Conservation (phyloP, 2,329 filamentous ascomycete genomes). For the Mycosphaerella sp. region DNA sequence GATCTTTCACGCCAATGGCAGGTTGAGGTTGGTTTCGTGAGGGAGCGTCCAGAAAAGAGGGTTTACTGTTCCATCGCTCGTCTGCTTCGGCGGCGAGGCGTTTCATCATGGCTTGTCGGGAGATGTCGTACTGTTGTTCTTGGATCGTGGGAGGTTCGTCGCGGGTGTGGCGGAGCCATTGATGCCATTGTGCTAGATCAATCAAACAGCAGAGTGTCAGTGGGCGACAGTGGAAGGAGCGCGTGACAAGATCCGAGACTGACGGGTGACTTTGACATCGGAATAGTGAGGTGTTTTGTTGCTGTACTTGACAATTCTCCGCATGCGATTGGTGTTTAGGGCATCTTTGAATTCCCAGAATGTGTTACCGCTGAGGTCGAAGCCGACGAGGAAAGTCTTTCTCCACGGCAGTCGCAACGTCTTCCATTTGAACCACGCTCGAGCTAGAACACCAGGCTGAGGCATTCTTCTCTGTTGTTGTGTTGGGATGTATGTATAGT, state of each 20-base stretch:
- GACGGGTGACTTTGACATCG: slow-evolving; percentile 57
- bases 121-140: slow-evolving; percentile 54
- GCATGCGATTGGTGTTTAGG: slow-evolving; percentile 48
- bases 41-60: slow-evolving; percentile 54
- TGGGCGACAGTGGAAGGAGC: neutral
- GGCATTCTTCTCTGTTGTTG: slow-evolving; percentile 31
- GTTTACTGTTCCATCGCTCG: slow-evolving; percentile 55
- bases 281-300: slow-evolving; percentile 47
- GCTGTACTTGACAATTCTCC: slow-evolving; percentile 54
- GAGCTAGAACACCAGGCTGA: slow-evolving; percentile 35
- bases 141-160: slow-evolving; percentile 49
- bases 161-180: slow-evolving; percentile 61
- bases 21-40: slow-evolving; percentile 45
- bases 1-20: slow-evolving; percentile 41
- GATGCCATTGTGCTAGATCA: slow-evolving; percentile 56
- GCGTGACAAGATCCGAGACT: slow-evolving; percentile 5
- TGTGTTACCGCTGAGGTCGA: slow-evolving; percentile 58
- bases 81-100: slow-evolving; percentile 55
- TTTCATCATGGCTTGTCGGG: slow-evolving; percentile 54
- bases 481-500: neutral
- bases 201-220: neutral
- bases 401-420: slow-evolving; percentile 57
- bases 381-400: slow-evolving; percentile 53
- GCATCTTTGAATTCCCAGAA: slow-evolving; percentile 62
- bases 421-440: slow-evolving; percentile 59